A percentile compares a stretch with the other conserved stretches of the same genome.
phyloP scores from a whole-genome alignment of 192 early-diverging fungal genomes.

The Pilobolus umbonatus region DNA sequence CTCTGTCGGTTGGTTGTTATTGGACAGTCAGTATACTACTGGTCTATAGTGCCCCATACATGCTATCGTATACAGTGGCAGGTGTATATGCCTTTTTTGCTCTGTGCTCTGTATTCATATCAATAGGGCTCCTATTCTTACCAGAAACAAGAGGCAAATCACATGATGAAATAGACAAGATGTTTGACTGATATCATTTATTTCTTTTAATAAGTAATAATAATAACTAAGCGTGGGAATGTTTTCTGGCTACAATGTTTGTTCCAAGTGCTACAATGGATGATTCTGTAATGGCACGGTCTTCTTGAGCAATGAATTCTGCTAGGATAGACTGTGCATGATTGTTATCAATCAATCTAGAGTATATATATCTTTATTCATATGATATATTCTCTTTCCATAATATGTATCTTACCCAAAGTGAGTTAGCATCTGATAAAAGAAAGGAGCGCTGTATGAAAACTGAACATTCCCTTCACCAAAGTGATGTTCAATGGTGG shows the following conservation, averaged over 20 bases:
- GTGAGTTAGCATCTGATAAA: background rate
- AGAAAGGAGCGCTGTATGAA: constrained; percentile 1
- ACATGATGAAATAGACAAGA: background rate
- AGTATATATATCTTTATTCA: background rate
- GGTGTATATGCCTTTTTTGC: background rate
- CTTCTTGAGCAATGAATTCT: background rate
- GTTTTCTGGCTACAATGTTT: constrained; percentile 1
- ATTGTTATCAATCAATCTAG: background rate
- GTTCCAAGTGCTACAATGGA: background rate
- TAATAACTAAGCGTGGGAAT: background rate
- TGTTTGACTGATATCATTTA: background rate
- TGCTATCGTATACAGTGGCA: background rate
- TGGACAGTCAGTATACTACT: background rate
- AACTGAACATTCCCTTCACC: background rate
- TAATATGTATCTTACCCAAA: constrained; percentile 1
- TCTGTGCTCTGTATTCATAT: background rate
- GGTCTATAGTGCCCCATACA: background rate
- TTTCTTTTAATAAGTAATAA: too few species aligned
- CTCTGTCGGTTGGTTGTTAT: background rate
- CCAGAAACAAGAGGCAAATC: background rate
- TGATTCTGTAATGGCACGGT: background rate
- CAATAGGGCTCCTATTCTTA: background rate
- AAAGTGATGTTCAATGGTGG: background rate
- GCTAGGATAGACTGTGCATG: background rate
- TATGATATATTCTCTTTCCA: background rate